Evolutionary conservation across 495 filamentous ascomycete species (phyloP), one percentile per base, ranked within the genome.

Genomic region (Aspergillus heteromorphus): DNA sequence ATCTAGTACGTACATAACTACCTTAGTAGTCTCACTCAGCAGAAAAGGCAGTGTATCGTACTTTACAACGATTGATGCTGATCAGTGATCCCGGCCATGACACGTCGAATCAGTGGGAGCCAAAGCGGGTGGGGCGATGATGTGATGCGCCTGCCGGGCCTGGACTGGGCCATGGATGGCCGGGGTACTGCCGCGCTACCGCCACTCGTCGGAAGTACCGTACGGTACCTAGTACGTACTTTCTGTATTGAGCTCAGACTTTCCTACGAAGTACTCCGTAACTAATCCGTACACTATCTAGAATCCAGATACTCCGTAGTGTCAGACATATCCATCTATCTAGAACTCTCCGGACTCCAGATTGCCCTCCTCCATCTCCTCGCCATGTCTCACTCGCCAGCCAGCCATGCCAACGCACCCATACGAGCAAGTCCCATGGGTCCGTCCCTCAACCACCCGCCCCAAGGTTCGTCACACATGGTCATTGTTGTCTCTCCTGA

Each of bases 101-200:
- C 43, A 61, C 49, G 55, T 62, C 59, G 57, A 62, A 62, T 62
- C 55, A 53, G 18, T 34, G 51, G 45, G 48, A 51, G 54, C 41
- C 27, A 23, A 49, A 19, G n/a, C 20, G 19, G 45, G 56, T 54
- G 56, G 56, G 38, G 42, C 58, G n/a, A 58, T 61, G 57, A 61
- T 61, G 55, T 58, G 59, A 61, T 67, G 20, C 23, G 23, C 23
- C 23, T 27, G 23, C 51, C 42, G 54, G 58, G 58, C 53, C 54
- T 57, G 59, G 59, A 55, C 58, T 57, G 54, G 58, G 42, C 58
- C 51, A 59, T 55, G 48, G 49, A 31, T 57, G 43, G 43, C 43
- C 43, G 43, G 43, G 43, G 43, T 47, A 47, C 21, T 27, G 43
- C 43, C 27, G 43, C 43, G 21, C 43, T 45, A 45, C 9, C 31